Percentiles rank a stretch among this genome's conserved stretches.
Conservation (phyloP, 1,284 basidiomycete species). For the Porphyrellus sp. region DNA sequence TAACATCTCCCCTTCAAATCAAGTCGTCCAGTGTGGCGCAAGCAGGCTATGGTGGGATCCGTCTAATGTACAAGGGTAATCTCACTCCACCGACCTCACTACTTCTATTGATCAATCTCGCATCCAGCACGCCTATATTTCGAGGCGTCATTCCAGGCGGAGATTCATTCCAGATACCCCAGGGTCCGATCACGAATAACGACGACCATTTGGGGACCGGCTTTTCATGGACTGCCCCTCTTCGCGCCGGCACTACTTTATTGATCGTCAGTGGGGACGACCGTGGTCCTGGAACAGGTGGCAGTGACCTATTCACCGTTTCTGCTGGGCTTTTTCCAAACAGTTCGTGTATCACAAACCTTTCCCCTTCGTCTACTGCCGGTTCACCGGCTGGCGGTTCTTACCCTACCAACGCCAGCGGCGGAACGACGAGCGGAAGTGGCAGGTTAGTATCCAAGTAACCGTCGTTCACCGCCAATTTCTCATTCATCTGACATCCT, state of each 20-base stretch:
- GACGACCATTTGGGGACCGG: conserved; percentile 51
- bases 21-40: conserved; percentile 57
- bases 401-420: conserved; percentile 55
- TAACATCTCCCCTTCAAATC: conserved; percentile 55
- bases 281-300: conserved; percentile 64
- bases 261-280: conserved; percentile 63
- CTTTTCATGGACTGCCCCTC: conserved; percentile 64
- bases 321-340: conserved; percentile 45
- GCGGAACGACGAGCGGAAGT: conserved; percentile 26
- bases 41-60: conserved; percentile 64
- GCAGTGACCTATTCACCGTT: conserved; percentile 57
- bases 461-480: not conserved
- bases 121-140: conserved; percentile 51
- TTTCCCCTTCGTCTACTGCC: conserved; percentile 71
- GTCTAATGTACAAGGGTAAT: conserved; percentile 53
- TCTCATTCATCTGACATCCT: not conserved
- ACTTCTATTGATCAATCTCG: not conserved
- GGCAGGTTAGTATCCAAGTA: conserved; percentile 25
- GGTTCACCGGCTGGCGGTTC: conserved; percentile 72
- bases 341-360: conserved; percentile 51
- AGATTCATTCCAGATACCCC: conserved; percentile 63
- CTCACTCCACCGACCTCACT: not conserved
- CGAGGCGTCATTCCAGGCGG: conserved; percentile 77
- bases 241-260: conserved; percentile 62
- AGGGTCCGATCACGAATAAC: conserved; percentile 42